A percentile compares a stretch with the other conserved stretches of the same genome.
These are phyloP conservation scores for Boletus coccyginus DNA, from an alignment of 768 basidiomycete genomes.

Conservation along the genomic window DNA sequence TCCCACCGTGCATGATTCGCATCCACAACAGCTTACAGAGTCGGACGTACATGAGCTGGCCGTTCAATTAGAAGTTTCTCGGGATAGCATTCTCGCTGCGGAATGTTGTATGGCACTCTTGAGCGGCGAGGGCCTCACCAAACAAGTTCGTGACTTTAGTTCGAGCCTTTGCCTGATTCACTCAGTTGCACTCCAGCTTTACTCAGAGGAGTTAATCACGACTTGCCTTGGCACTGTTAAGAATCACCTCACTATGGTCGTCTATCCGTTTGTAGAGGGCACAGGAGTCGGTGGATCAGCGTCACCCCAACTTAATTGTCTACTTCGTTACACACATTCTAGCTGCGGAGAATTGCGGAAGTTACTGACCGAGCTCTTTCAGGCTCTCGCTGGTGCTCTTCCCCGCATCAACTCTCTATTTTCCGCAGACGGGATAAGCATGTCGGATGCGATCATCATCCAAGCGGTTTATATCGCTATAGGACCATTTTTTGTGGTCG, in stretches of 20 bases:
- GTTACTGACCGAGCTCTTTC: conserved; percentile 66
- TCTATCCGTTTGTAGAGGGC: conserved; percentile 87
- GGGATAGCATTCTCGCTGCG: conserved; percentile 76
- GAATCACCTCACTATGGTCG: conserved; percentile 70
- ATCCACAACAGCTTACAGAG: conserved; percentile 38
- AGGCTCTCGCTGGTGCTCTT: conserved; percentile 66
- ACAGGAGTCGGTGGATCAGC: conserved; percentile 40
- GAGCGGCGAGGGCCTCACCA: conserved; percentile 74
- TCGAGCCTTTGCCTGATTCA: not conserved
- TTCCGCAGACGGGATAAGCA: conserved; percentile 57
- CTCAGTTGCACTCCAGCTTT: conserved; percentile 50
- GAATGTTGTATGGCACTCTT: conserved; percentile 81
- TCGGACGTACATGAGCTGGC: conserved; percentile 51
- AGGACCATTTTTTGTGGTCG: conserved; percentile 91
- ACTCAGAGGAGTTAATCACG: conserved; percentile 91
- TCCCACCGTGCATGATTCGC: conserved; percentile 3
- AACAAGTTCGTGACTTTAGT: conserved; percentile 59
- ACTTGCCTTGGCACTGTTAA: conserved; percentile 75
- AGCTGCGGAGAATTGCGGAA: conserved; percentile 38
- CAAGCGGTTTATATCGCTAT: conserved; percentile 91
- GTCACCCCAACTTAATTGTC: conserved; percentile 50
- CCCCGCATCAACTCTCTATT: conserved; percentile 76
- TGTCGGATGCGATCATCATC: conserved; percentile 92
- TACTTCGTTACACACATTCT: conserved; percentile 44
- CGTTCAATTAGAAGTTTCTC: conserved; percentile 54